A percentile compares a stretch with the other conserved stretches of the same genome.
These are phyloP conservation scores for Cyclocybe cylindracea DNA, from an alignment of 768 basidiomycete genomes.

Conservation along the genomic window DNA sequence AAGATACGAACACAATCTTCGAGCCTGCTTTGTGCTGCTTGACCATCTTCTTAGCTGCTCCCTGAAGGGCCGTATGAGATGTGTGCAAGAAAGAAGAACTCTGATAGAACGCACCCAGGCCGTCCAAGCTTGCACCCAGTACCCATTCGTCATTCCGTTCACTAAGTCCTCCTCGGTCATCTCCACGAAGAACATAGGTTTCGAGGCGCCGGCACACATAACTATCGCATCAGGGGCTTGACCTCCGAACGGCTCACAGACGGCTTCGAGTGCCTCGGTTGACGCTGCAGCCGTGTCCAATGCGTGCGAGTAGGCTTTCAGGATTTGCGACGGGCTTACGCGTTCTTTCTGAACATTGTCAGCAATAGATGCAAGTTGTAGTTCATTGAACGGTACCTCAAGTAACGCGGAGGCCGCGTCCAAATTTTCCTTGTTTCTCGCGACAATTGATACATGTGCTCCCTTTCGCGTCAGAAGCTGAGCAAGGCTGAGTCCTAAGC, in stretches of 20 bases:
- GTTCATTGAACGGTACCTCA: slow-evolving; percentile 57
- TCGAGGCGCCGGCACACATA: slow-evolving; percentile 73
- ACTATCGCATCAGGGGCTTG: slow-evolving; percentile 76
- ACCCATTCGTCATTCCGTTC: slow-evolving; percentile 43
- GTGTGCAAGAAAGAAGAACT: not conserved
- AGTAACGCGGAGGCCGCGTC: slow-evolving; percentile 59
- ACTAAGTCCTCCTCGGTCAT: slow-evolving; percentile 58
- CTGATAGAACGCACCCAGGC: slow-evolving; percentile 42
- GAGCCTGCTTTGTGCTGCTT: slow-evolving; percentile 55
- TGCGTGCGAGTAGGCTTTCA: slow-evolving; percentile 69
- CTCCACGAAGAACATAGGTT: slow-evolving; percentile 78
- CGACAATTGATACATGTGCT: slow-evolving; percentile 85
- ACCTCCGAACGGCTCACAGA: slow-evolving; percentile 53
- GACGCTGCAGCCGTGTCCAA: slow-evolving; percentile 56
- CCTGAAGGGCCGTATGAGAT: slow-evolving; percentile 38
- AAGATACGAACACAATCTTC: slow-evolving; percentile 78
- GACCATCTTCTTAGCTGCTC: slow-evolving; percentile 68
- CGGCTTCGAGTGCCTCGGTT: slow-evolving; percentile 60
- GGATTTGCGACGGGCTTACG: slow-evolving; percentile 54
- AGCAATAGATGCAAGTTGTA: not conserved
- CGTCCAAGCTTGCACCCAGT: slow-evolving; percentile 58
- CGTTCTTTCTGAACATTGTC: slow-evolving; percentile 45
- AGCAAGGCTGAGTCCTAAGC: slow-evolving; percentile 78
- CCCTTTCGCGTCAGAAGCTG: slow-evolving; percentile 65
- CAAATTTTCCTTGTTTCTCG: slow-evolving; percentile 67